These are phyloP conservation scores for Rasamsonia emersonii DNA, from an alignment of 2,329 filamentous ascomycete genomes.

Conservation along the genomic window DNA sequence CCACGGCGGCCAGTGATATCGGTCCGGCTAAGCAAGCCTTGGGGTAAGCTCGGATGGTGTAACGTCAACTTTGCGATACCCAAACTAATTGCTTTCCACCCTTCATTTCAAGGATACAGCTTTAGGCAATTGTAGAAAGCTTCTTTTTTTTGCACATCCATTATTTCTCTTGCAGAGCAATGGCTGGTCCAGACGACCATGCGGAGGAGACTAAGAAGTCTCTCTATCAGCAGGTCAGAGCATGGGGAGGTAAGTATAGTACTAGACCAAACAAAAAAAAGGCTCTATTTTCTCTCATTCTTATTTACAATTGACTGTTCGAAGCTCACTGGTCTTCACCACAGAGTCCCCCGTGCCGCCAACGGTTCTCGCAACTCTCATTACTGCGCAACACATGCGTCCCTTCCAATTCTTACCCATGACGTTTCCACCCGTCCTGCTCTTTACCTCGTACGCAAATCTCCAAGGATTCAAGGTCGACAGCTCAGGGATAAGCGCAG, in stretches of 20 bases:
- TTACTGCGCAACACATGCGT: slow-evolving; percentile 58
- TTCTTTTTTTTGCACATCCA: too few relatives aligned
- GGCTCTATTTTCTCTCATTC: neutral
- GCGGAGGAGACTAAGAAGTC: slow-evolving; percentile 30
- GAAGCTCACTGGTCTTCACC: slow-evolving; percentile 1
- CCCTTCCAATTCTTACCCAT: slow-evolving; percentile 59
- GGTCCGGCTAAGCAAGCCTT: too few relatives aligned
- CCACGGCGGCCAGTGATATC: too few relatives aligned
- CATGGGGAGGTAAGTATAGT: slow-evolving; percentile 34
- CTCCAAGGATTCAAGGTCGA: slow-evolving; percentile 55
- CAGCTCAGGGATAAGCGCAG: slow-evolving; percentile 53
- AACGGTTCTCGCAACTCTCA: slow-evolving; percentile 55
- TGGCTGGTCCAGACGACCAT: too few relatives aligned
- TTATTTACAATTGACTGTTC: neutral
- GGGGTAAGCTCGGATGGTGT: too few relatives aligned
- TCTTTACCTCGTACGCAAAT: slow-evolving; percentile 60
- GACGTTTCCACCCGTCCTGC: slow-evolving; percentile 57
- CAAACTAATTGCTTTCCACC: too few relatives aligned
- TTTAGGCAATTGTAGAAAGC: too few relatives aligned
- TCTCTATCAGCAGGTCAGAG: slow-evolving; percentile 28
- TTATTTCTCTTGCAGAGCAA: too few relatives aligned
- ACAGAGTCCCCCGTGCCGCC: slow-evolving; percentile 57
- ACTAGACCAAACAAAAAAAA: neutral
- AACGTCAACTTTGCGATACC: too few relatives aligned
- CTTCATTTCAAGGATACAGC: too few relatives aligned